Evolutionary conservation across 805 yeast species (phyloP), one percentile per base, ranked within the genome.

Genomic region (Candida golubevii): DNA sequence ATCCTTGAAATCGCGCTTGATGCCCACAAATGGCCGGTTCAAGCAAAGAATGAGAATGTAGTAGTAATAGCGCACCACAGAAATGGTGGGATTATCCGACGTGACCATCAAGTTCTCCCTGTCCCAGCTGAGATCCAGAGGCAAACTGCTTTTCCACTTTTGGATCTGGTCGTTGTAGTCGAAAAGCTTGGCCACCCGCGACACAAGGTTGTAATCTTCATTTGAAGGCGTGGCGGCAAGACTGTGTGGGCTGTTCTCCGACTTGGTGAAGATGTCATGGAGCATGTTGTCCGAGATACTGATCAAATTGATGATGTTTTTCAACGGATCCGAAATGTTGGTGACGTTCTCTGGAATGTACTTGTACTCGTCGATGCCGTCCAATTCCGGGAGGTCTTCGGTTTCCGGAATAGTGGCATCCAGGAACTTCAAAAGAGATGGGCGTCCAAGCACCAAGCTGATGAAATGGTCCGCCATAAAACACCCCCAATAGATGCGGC

Each of bases 401-500:
- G 82, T 71, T 47, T 78, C 83, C 0, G 80, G 79, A 11, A 81
- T 78, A 0, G 84, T 74, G 0, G 85, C 78, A 50, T 81, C 82
- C 36, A 75, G 69, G 39, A 76, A 67, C 53, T 79, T 77, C 40
- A 81, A 58, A 1, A 75, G 61, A 0, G 82, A 73, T 0, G 84
- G 83, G 41, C 85, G 62, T 3, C 87, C 87, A 38, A 80, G 60
- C 39, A 80, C 64, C 32, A 80, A 61, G 55, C 83, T 75, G 31
- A 80, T 77, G 52, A 80, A 77, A 56, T 79, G 85, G 58, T 81
- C 87, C 2, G 82, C 82, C 45, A 80, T 64, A 57, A 75, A 81
- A 39, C 81, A 74, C 4, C 86, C 86, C 87, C 87, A 81, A 56
- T 77, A 78, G 9, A 81, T 77, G 46, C 87, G 64, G 39, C 80